Conservation (phyloP, 441 rosid genomes). For the Sinapis alba region DNA sequence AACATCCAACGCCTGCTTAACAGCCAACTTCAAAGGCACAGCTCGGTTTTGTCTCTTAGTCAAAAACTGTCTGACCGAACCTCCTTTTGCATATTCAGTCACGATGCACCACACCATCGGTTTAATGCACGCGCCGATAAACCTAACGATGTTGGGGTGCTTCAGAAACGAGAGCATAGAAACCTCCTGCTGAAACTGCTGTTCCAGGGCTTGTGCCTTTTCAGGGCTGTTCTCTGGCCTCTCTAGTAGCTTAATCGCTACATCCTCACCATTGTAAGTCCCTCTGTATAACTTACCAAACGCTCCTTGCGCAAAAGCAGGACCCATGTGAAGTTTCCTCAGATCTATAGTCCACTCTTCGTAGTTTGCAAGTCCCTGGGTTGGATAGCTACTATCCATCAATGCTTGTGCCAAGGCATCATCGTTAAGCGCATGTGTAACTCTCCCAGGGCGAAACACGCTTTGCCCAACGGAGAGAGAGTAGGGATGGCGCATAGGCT, state of each 20-base stretch:
- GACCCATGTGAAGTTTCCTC: conserved; percentile 86
- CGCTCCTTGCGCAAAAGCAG: conserved; percentile 96
- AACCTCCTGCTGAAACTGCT: conserved; percentile 97
- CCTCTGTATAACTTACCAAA: conserved; percentile 95
- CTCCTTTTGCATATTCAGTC: conserved; percentile 96
- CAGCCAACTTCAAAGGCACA: conserved; percentile 85
- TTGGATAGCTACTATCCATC: conserved; percentile 47
- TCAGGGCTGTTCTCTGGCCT: conserved; percentile 77
- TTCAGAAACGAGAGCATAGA: conserved; percentile 88
- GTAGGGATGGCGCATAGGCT: not conserved
- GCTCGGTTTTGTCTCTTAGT: conserved; percentile 80
- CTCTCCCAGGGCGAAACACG: conserved; percentile 19
- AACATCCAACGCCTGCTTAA: conserved; percentile 93
- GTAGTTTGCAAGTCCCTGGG: conserved; percentile 66
- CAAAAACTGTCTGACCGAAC: conserved; percentile 89
- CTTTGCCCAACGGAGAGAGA: not conserved
- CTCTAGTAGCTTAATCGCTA: conserved; percentile 89
- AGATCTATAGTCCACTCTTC: conserved; percentile 95
- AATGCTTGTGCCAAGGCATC: not conserved
- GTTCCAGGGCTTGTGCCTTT: conserved; percentile 81
- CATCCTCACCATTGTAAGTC: conserved; percentile 89
- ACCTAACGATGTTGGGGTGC: conserved; percentile 90
- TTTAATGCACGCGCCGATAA: conserved; percentile 85
- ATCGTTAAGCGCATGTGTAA: not conserved
- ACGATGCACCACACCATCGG: conserved; percentile 98